A percentile compares a stretch with the other conserved stretches of the same genome.
phyloP scores from a whole-genome alignment of 169 alveolate genomes.

The Plasmodium gallinaceum region DNA sequence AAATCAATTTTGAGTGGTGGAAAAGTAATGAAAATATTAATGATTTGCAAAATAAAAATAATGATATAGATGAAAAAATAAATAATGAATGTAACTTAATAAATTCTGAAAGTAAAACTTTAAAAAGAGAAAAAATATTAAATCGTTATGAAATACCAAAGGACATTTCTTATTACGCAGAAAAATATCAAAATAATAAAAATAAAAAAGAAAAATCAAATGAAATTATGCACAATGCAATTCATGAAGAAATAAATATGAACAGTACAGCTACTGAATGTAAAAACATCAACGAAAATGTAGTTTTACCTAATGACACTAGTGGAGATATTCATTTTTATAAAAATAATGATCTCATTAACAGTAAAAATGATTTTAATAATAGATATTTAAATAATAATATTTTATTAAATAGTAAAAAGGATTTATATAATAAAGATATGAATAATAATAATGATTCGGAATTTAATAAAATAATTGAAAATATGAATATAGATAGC shows the following conservation, averaged over 20 bases:
- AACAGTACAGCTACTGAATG: not conserved
- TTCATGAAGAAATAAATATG: not conserved
- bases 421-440: not conserved
- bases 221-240: not conserved
- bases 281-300: constrained; percentile 9
- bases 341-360: too few species aligned
- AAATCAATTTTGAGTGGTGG: constrained; percentile 74
- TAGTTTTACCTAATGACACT: not conserved
- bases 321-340: not conserved
- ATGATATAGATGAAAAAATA: not conserved
- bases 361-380: not conserved
- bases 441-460: not conserved
- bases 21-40: constrained; percentile 13
- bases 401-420: not conserved
- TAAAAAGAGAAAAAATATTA: constrained; percentile 23
- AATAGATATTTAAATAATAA: too few species aligned
- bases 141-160: constrained; percentile 74
- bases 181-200: constrained; percentile 47
- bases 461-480: not conserved
- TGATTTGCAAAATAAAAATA: not conserved
- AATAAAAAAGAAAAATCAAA: not conserved
- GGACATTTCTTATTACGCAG: constrained; percentile 68
- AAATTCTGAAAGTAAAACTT: constrained; percentile 1
- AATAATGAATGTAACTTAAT: not conserved
- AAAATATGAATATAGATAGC: not conserved